Conservation (phyloP, 139 green algal species). For the Trebouxia sp. region DNA sequence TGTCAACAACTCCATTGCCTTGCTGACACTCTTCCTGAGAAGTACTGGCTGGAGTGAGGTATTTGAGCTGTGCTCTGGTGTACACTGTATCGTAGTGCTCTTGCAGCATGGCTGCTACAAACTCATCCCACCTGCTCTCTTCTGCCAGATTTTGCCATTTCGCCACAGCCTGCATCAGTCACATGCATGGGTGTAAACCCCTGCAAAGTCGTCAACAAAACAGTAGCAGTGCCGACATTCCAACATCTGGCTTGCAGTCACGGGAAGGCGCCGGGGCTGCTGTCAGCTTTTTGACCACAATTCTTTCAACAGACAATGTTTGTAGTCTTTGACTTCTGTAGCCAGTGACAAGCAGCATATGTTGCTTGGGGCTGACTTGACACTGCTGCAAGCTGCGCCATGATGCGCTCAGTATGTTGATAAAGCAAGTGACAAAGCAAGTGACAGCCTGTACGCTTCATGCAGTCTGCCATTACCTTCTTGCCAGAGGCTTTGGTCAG, state of each 20-base stretch:
- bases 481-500: constrained; percentile 20
- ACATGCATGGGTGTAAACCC: neutral
- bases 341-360: neutral
- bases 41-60: neutral
- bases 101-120: constrained; percentile 17
- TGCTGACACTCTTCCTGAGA: no score
- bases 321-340: no score
- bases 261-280: no score
- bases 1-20: neutral
- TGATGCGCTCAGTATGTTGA: neutral
- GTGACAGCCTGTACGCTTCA: neutral
- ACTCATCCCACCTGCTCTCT: constrained; percentile 8
- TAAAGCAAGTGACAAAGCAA: neutral
- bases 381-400: neutral
- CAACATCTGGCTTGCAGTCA: no score
- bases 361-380: neutral
- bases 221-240: no score
- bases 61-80: constrained; percentile 14
- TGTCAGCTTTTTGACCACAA: no score
- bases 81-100: constrained; percentile 21
- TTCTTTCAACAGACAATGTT: no score
- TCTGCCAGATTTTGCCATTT: constrained; percentile 3
- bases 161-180: neutral
- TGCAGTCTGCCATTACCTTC: neutral
- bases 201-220: no score